phyloP scores from a whole-genome alignment of 1,284 basidiomycete species.

The Gymnopus androsaceus region DNA sequence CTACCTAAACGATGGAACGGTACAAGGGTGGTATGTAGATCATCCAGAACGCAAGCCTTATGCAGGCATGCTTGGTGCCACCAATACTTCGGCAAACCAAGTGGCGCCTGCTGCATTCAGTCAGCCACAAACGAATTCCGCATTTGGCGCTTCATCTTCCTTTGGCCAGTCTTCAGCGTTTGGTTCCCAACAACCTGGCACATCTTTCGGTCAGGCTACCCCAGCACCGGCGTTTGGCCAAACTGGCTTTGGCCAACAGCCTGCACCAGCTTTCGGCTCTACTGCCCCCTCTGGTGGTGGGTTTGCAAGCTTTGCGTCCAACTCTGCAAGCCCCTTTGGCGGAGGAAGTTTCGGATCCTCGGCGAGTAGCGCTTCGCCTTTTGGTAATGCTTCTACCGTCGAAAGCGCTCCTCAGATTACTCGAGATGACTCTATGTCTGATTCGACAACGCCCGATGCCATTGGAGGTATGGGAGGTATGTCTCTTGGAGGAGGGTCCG shows the following conservation, averaged over 20 bases:
- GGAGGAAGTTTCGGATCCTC: slow-evolving; percentile 28
- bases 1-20: slow-evolving; percentile 80
- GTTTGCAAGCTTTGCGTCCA: slow-evolving; percentile 23
- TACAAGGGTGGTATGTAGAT: slow-evolving; percentile 76
- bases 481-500: slow-evolving; percentile 32
- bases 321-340: slow-evolving; percentile 29
- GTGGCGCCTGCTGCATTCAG: slow-evolving; percentile 3
- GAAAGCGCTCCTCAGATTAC: slow-evolving; percentile 25
- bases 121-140: slow-evolving; percentile 9
- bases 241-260: slow-evolving; percentile 22
- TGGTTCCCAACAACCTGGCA: slow-evolving; percentile 3
- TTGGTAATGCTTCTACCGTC: slow-evolving; percentile 20
- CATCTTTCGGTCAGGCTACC: slow-evolving; percentile 17
- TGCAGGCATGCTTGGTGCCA: slow-evolving; percentile 48
- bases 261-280: slow-evolving; percentile 8
- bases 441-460: slow-evolving; percentile 33
- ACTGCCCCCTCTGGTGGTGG: slow-evolving; percentile 21
- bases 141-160: slow-evolving; percentile 17
- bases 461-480: slow-evolving; percentile 38
- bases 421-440: slow-evolving; percentile 39
- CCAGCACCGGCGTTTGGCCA: slow-evolving; percentile 23
- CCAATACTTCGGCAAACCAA: slow-evolving; percentile 4
- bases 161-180: slow-evolving; percentile 31
- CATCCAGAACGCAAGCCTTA: slow-evolving; percentile 53
- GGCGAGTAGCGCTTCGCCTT: slow-evolving; percentile 14